Evolutionary conservation across 2,329 filamentous ascomycete species (phyloP), one percentile per base, ranked within the genome.

Genomic region (Aspergillus transmontanensis): DNA sequence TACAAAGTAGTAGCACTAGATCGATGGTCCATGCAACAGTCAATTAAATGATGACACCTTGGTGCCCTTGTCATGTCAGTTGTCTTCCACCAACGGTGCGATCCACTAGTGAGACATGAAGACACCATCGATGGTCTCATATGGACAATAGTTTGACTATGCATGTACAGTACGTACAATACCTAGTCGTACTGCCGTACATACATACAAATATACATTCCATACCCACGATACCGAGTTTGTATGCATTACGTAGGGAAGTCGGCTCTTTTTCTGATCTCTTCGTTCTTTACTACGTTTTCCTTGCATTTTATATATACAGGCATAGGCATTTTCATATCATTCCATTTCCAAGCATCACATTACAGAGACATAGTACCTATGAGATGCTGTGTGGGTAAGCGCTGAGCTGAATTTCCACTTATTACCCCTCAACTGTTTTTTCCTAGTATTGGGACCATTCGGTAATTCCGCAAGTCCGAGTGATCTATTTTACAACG

Each of bases 81-180:
- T 10, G 3, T 39, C 30, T 16, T 36, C 32, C 51, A 39, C 51
- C 32, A 39, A 39, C 51, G 32, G 30, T 55, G 21, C 51, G n/a
- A 55, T 23, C 51, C 51, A 55, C 30, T 16, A 12, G n/a, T 39
- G 32, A 55, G 51, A 36, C 51, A 55, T 55, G 51, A 55, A 55
- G 51, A 55, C 51, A 39, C 50, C 30, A 54, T 53, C 50, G 16
- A 28, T 51, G 43, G 43, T 21, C 43, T 46, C 43, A 7, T n/a
- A 43, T n/a, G 39, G 5, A 43, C 39, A 43, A 43, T 45, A 23
- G 43, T 45, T 45, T 45, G 43, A 16, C 19, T 50, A 6, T 50
- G 26, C 26, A 50, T 30, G 46, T 26, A 48, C 45, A 21, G 43
- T 46, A 21, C 41, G 41, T 45, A 45, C 41, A 45, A 45, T n/a